phyloP scores from a whole-genome alignment of 2,329 filamentous ascomycete genomes.

The Hypocreales sp. region DNA sequence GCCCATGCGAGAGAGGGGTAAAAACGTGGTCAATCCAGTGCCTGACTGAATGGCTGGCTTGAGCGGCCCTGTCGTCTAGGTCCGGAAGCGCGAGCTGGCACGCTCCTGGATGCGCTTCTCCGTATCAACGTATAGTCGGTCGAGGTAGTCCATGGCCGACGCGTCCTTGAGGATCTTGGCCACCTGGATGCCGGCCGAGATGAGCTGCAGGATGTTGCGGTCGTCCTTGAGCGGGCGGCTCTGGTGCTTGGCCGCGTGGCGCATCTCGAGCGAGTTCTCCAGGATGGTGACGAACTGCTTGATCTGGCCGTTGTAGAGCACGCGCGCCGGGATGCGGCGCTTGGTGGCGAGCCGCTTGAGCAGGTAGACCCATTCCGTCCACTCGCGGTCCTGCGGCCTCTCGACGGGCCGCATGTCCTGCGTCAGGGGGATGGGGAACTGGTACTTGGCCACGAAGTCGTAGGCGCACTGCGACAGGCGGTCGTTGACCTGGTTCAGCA shows the following conservation, averaged over 20 bases:
- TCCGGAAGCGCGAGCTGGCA: slow-evolving; percentile 18
- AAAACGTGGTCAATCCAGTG: slow-evolving; percentile 8
- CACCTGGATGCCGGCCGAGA: slow-evolving; percentile 76
- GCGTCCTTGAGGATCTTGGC: slow-evolving; percentile 78
- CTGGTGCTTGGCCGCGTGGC: slow-evolving; percentile 71
- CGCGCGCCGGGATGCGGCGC: slow-evolving; percentile 66
- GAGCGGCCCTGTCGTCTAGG: slow-evolving; percentile 10
- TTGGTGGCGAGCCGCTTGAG: slow-evolving; percentile 77
- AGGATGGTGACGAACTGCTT: slow-evolving; percentile 81
- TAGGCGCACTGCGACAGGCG: slow-evolving; percentile 72
- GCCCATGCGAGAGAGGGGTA: no score
- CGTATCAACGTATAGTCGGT: slow-evolving; percentile 67
- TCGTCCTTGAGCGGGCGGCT: slow-evolving; percentile 75
- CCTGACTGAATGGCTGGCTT: slow-evolving; percentile 3
- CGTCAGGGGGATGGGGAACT: slow-evolving; percentile 75
- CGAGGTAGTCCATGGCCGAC: slow-evolving; percentile 67
- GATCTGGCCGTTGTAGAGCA: slow-evolving; percentile 80
- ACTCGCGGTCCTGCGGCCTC: slow-evolving; percentile 63
- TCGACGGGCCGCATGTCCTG: slow-evolving; percentile 68
- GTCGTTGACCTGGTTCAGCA: slow-evolving; percentile 70
- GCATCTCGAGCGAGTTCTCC: slow-evolving; percentile 80
- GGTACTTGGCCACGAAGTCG: slow-evolving; percentile 83
- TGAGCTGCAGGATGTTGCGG: slow-evolving; percentile 73
- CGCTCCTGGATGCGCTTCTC: slow-evolving; percentile 65
- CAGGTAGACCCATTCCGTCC: slow-evolving; percentile 86